Evolutionary conservation across 1,284 basidiomycete species (phyloP).

Genomic region (Ganoderma sinense): DNA sequence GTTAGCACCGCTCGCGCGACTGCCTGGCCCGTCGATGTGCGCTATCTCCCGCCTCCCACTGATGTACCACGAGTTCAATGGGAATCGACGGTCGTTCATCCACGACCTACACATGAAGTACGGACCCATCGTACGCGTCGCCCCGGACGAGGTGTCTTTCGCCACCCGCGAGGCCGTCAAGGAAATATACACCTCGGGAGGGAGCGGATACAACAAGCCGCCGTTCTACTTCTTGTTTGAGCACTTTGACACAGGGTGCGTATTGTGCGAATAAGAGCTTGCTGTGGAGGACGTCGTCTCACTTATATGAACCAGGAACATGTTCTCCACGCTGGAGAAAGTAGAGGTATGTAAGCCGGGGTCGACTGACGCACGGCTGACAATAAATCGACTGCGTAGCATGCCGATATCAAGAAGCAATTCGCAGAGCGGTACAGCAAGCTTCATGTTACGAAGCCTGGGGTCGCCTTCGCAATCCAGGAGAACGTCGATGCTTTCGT

Average conservation of each 20-base stretch:
- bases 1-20: constrained; percentile 31
- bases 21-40: constrained; percentile 36
- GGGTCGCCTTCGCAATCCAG: constrained; percentile 25
- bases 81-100: constrained; percentile 28
- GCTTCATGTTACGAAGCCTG: constrained; percentile 30
- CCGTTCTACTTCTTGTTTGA: constrained; percentile 32
- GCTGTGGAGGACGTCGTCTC: neutral
- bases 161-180: constrained; percentile 34
- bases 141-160: constrained; percentile 39
- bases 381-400: constrained; percentile 20
- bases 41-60: constrained; percentile 33
- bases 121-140: constrained; percentile 38
- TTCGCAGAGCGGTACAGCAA: constrained; percentile 37
- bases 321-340: constrained; percentile 35
- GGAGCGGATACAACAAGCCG: constrained; percentile 37
- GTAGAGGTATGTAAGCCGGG: constrained; percentile 17
- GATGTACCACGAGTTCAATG: constrained; percentile 34
- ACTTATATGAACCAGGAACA: constrained; percentile 25
- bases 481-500: constrained; percentile 30
- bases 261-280: neutral
- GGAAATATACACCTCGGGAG: constrained; percentile 36
- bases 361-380: neutral
- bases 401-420: constrained; percentile 32
- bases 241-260: constrained; percentile 30
- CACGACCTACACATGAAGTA: constrained; percentile 35